A percentile compares a stretch with the other conserved stretches of the same genome.
These are phyloP conservation scores for Penicillium coprophilum DNA, from an alignment of 495 filamentous ascomycete genomes.

Conservation along the genomic window DNA sequence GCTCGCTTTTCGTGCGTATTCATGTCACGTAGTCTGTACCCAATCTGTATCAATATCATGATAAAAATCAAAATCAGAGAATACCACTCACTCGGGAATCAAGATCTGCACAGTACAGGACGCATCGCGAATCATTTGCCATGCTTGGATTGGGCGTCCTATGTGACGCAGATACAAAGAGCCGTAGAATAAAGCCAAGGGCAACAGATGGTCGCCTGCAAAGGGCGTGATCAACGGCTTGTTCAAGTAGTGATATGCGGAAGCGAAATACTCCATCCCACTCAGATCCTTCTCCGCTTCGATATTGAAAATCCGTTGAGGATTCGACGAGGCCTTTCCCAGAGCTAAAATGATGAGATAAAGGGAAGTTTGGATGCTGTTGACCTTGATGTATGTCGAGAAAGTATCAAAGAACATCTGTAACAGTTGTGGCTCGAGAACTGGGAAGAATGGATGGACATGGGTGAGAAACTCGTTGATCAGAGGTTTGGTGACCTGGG, in stretches of 20 bases:
- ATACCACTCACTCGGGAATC: conserved; percentile 13
- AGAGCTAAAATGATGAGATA: conserved; percentile 19
- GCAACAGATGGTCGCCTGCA: conserved; percentile 10
- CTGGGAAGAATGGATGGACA: conserved; percentile 20
- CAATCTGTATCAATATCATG: conserved; percentile 8
- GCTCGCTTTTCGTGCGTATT: conserved; percentile 5
- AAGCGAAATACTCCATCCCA: conserved; percentile 22
- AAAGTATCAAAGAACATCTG: conserved; percentile 16
- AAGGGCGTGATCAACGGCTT: neutral
- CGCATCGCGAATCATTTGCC: conserved; percentile 15
- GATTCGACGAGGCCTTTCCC: conserved; percentile 16
- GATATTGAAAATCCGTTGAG: conserved; percentile 11
- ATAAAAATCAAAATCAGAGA: neutral
- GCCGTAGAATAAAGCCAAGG: conserved; percentile 19
- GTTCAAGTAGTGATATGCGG: conserved; percentile 15
- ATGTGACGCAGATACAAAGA: conserved; percentile 24
- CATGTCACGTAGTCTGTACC: conserved; percentile 11
- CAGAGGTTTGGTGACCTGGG: neutral
- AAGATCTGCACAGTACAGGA: conserved; percentile 14
- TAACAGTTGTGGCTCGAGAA: conserved; percentile 13
- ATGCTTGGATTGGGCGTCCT: conserved; percentile 20
- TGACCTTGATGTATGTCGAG: conserved; percentile 3
- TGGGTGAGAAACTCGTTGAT: conserved; percentile 14
- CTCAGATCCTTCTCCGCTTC: conserved; percentile 9
- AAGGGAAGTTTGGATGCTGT: conserved; percentile 11